Conservation (phyloP, 1,284 basidiomycete genomes). For the Irpex rosettiformis region DNA sequence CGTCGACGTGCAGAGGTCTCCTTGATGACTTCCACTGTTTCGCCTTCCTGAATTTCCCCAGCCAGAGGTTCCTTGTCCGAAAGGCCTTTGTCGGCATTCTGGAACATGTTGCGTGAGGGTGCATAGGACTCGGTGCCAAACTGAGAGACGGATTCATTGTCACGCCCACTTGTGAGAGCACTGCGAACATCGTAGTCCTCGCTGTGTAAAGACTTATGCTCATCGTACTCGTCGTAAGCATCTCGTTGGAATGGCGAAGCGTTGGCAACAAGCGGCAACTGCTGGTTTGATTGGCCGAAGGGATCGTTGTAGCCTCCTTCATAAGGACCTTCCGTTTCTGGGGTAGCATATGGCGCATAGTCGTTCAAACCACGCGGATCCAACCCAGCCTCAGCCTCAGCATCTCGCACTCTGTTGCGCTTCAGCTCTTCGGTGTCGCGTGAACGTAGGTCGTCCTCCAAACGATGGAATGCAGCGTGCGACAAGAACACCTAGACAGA, state of each 20-base stretch:
- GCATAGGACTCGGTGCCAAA: conserved; percentile 90
- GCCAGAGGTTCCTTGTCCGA: conserved; percentile 79
- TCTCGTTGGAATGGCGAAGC: conserved; percentile 76
- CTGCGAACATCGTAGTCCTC: conserved; percentile 77
- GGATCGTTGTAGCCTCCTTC: conserved; percentile 46
- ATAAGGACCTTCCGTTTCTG: conserved; percentile 47
- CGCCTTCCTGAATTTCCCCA: conserved; percentile 78
- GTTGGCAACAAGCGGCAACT: conserved; percentile 73
- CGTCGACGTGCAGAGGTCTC: conserved; percentile 76
- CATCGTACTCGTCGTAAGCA: conserved; percentile 75
- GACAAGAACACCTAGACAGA: conserved; percentile 80
- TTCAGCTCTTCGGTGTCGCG: conserved; percentile 84
- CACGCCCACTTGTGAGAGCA: conserved; percentile 69
- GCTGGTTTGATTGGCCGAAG: conserved; percentile 54
- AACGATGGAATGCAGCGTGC: conserved; percentile 81
- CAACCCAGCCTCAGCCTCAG: conserved; percentile 71
- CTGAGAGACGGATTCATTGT: conserved; percentile 78
- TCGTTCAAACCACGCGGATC: conserved; percentile 67
- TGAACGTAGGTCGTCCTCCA: conserved; percentile 86
- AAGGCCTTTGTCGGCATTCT: conserved; percentile 68
- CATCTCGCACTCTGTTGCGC: conserved; percentile 68
- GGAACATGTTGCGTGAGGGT: conserved; percentile 94
- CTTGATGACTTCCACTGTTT: conserved; percentile 85
- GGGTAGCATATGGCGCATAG: conserved; percentile 69
- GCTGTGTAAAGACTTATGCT: conserved; percentile 69